Evolutionary conservation across 805 yeast species (phyloP), one percentile per base, ranked within the genome.

Genomic region (Debaryomyces castellii): DNA sequence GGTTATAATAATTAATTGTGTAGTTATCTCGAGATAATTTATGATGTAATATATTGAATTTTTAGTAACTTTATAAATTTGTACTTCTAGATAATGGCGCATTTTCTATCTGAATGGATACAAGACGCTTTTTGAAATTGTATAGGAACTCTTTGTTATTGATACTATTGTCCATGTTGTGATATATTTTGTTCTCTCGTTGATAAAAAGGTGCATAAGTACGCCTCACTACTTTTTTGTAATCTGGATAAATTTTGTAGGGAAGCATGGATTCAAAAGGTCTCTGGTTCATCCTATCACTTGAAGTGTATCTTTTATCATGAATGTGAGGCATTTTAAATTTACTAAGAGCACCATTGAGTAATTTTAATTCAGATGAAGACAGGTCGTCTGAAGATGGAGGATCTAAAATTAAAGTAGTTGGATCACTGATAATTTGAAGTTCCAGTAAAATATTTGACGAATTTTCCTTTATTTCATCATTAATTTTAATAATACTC

Each of bases 1-100:
- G 42, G 51, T 34, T 67, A 68, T 48, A 64, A 57, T 10, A 50
- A 46, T 20, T 49, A 23, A 9, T 20, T 5, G 22, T 35, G 22
- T 20, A 20, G 16, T 35, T 20, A 20, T 17, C 4, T 16, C n/a
- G n/a, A 11, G 5, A 11, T 34, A 20, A 25, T 39, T 39, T 25
- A 16, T 39, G 24, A 8, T 21, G 24, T 39, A 21, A 14, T 39
- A 27, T 27, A 22, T 18, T 11, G n/a, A 14, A 2, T 18, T 39
- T 38, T 16, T 35, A 16, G n/a, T n/a, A n/a, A n/a, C n/a, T n/a
- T 25, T 27, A 43, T 20, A 43, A 22, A 21, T 43, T 41, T 11
- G 43, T 22, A 18, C 39, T 28, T 27, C 39, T 39, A 6, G 46
- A 43, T 22, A 43, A 12, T 35, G 46, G 46, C n/a, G 20, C 23